Conservation (phyloP, 768 basidiomycete genomes). For the Kwoniella sp. region DNA sequence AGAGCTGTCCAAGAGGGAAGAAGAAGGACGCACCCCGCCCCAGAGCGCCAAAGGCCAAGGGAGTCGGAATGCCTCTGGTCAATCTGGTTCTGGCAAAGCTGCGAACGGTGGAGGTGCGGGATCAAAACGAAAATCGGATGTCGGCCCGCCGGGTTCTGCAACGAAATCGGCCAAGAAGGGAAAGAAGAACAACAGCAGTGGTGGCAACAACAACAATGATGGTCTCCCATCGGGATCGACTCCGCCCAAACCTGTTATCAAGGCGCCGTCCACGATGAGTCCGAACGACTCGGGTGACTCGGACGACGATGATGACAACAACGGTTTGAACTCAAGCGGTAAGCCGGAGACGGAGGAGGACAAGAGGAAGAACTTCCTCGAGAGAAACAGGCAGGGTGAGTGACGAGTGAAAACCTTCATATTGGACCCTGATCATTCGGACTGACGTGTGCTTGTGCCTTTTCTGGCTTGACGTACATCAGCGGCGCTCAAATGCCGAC, state of each 20-base stretch:
- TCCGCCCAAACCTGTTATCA: slow-evolving; percentile 19
- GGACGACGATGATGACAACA: slow-evolving; percentile 45
- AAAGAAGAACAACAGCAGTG: slow-evolving; percentile 35
- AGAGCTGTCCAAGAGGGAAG: slow-evolving; percentile 93
- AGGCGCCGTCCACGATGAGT: slow-evolving; percentile 48
- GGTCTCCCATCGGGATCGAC: slow-evolving; percentile 6
- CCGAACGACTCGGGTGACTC: slow-evolving; percentile 28
- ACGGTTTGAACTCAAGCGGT: slow-evolving; percentile 57
- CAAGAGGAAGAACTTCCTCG: slow-evolving; percentile 93
- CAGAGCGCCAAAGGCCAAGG: neutral
- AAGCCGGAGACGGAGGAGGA: slow-evolving; percentile 97
- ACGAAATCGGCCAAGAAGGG: slow-evolving; percentile 35
- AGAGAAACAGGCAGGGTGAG: slow-evolving; percentile 94
- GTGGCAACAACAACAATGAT: neutral
- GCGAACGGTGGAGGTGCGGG: slow-evolving; percentile 44
- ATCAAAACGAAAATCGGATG: slow-evolving; percentile 48
- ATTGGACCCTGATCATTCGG: neutral
- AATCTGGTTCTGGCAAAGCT: slow-evolving; percentile 7
- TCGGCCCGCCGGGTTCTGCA: slow-evolving; percentile 11
- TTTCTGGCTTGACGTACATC: neutral
- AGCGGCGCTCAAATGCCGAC: slow-evolving; percentile 98
- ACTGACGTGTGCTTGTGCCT: neutral
- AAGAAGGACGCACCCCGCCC: slow-evolving; percentile 57
- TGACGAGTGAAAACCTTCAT: slow-evolving; percentile 7
- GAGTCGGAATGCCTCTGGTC: neutral